These are phyloP conservation scores for Colletotrichum abscissum DNA, from an alignment of 2,329 filamentous ascomycete genomes.

Conservation along the genomic window DNA sequence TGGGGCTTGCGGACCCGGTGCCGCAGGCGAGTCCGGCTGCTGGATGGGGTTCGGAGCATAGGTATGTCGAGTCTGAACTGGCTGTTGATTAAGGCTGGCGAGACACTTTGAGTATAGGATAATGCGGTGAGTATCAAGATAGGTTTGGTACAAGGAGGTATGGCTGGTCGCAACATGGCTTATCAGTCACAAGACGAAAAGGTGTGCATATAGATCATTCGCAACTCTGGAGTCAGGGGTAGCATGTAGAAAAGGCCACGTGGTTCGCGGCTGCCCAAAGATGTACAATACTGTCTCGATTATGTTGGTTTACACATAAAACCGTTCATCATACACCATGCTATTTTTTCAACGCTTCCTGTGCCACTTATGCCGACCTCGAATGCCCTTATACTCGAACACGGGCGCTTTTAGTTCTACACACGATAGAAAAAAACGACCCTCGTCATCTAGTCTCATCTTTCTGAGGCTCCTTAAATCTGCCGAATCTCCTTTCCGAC, in stretches of 20 bases:
- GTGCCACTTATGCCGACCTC: neutral
- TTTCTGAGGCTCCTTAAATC: conserved; percentile 64
- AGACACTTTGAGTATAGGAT: neutral
- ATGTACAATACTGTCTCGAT: conserved; percentile 23
- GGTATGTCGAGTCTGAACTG: conserved; percentile 32
- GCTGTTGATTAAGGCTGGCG: conserved; percentile 18
- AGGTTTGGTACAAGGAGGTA: neutral
- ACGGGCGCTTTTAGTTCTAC: conserved; percentile 10
- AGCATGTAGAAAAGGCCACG: neutral
- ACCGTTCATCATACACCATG: neutral
- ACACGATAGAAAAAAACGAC: neutral
- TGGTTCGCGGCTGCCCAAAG: neutral
- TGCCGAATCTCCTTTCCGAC: conserved; percentile 88
- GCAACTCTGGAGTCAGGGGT: neutral
- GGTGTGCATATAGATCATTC: neutral
- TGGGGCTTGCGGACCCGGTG: conserved; percentile 25
- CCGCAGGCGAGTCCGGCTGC: conserved; percentile 14
- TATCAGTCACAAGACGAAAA: too few relatives aligned
- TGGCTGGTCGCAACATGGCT: neutral
- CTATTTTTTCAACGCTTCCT: conserved; percentile 1
- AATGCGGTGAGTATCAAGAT: neutral
- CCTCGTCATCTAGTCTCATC: conserved; percentile 25
- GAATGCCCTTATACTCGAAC: neutral
- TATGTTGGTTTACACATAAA: neutral
- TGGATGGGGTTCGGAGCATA: conserved; percentile 26